Percentiles rank a stretch among this genome's conserved stretches.
Conservation (phyloP, 1,284 basidiomycete species). For the Irpex lacteus region DNA sequence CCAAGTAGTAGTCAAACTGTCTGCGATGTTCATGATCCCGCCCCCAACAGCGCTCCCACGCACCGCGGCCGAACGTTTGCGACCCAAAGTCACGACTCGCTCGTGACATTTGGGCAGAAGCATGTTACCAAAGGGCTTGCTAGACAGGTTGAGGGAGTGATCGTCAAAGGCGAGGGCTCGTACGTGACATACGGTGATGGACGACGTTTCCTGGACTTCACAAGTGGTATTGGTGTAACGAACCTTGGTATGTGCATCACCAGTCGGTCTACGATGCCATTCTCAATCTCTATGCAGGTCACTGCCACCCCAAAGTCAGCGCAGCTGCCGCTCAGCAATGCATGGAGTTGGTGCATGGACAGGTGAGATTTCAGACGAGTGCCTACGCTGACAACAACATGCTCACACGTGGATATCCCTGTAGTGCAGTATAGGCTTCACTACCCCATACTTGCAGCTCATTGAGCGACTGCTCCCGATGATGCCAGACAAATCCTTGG, state of each 20-base stretch:
- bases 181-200: slow-evolving; percentile 75
- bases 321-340: slow-evolving; percentile 86
- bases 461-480: slow-evolving; percentile 77
- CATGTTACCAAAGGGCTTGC: slow-evolving; percentile 74
- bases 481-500: slow-evolving; percentile 85
- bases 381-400: not conserved
- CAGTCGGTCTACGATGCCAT: not conserved
- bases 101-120: slow-evolving; percentile 48
- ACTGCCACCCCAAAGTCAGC: slow-evolving; percentile 86
- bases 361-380: slow-evolving; percentile 36
- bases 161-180: slow-evolving; percentile 76
- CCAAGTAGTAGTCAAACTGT: not conserved
- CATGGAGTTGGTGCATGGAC: slow-evolving; percentile 77
- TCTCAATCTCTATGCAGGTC: slow-evolving; percentile 45
- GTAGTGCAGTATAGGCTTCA: slow-evolving; percentile 79
- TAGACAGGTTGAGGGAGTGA: slow-evolving; percentile 68
- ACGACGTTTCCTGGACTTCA: slow-evolving; percentile 77
- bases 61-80: slow-evolving; percentile 12
- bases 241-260: slow-evolving; percentile 58
- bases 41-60: not conserved
- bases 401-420: not conserved
- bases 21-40: not conserved
- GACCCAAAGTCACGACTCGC: slow-evolving; percentile 19
- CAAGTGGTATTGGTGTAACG: slow-evolving; percentile 83
- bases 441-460: slow-evolving; percentile 73